phyloP scores from a whole-genome alignment of 2,329 filamentous ascomycete species.

The Aspergillus quadrilineatus region DNA sequence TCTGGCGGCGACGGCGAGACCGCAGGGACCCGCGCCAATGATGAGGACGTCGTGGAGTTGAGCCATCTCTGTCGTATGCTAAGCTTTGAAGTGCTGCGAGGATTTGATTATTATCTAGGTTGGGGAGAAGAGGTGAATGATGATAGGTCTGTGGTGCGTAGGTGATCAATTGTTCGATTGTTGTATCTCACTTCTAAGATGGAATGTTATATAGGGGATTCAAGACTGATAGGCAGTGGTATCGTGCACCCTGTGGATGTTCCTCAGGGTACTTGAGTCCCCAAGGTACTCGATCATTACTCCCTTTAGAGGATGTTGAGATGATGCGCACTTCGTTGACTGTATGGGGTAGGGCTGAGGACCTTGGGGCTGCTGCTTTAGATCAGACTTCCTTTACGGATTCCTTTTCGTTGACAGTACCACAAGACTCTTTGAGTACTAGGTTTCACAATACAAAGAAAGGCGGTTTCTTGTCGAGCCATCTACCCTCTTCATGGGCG shows the following conservation, averaged over 20 bases:
- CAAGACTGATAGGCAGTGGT: neutral
- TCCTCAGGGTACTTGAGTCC: slow-evolving; percentile 33
- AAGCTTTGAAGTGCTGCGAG: neutral
- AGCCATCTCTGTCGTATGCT: neutral
- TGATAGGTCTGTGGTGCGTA: no score
- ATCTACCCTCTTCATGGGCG: no score
- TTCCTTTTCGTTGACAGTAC: neutral
- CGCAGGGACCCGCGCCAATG: slow-evolving; percentile 72
- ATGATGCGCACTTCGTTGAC: neutral
- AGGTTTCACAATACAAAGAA: no score
- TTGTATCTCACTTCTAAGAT: neutral
- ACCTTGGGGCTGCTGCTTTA: slow-evolving; percentile 25
- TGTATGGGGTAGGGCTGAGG: slow-evolving; percentile 17
- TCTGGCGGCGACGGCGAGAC: slow-evolving; percentile 70
- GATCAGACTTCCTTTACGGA: neutral
- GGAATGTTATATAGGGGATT: neutral
- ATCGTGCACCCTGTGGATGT: neutral
- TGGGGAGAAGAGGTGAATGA: neutral
- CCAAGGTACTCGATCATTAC: slow-evolving; percentile 31
- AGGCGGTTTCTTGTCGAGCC: no score
- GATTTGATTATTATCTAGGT: neutral
- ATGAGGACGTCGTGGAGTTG: slow-evolving; percentile 62
- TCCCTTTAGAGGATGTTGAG: neutral
- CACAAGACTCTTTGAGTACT: neutral
- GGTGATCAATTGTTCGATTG: neutral